Percentiles rank a stretch among this genome's conserved stretches.
These are phyloP conservation scores for Canavalia ensiformis DNA, from an alignment of 306 rosid genomes.

Conservation along the genomic window DNA sequence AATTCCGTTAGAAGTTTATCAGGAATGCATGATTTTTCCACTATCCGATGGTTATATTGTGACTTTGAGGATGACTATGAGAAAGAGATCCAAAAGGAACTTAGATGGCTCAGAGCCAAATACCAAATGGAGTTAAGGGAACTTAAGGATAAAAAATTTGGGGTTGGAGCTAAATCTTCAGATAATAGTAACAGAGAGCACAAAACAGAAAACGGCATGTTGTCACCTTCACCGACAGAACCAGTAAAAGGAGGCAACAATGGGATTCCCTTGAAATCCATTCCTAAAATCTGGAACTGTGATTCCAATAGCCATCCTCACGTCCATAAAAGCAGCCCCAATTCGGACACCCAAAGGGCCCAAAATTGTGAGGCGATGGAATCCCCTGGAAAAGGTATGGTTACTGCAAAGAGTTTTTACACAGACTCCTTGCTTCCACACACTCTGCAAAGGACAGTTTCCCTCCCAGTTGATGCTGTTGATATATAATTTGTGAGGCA, in stretches of 20 bases:
- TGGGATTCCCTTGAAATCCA: constrained; percentile 45
- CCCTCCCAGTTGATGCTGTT: constrained; percentile 93
- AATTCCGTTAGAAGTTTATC: constrained; percentile 52
- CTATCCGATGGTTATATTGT: constrained; percentile 47
- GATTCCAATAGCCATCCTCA: constrained; percentile 44
- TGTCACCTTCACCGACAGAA: constrained; percentile 52
- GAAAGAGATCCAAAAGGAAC: constrained; percentile 66
- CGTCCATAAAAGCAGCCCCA: constrained; percentile 60
- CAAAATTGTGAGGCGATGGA: constrained; percentile 59
- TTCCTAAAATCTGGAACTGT: constrained; percentile 39
- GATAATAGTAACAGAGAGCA: constrained; percentile 44
- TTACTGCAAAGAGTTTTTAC: constrained; percentile 54
- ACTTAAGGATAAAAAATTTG: constrained; percentile 65
- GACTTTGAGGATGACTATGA: constrained; percentile 52
- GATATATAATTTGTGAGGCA: constrained; percentile 61
- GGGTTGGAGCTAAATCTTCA: constrained; percentile 52
- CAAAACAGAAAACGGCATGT: constrained; percentile 45
- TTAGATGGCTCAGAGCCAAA: constrained; percentile 86
- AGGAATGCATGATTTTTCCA: constrained; percentile 57
- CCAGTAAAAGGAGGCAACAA: constrained; percentile 47
- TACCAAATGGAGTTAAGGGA: constrained; percentile 80
- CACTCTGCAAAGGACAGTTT: constrained; percentile 73
- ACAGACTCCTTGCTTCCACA: constrained; percentile 67
- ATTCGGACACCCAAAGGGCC: constrained; percentile 59
- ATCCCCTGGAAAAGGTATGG: constrained; percentile 50